Percentiles rank a stretch among this genome's conserved stretches.
Evolutionary conservation across 1,284 basidiomycete species (phyloP).

Genomic region (Apiotrichum siamense): DNA sequence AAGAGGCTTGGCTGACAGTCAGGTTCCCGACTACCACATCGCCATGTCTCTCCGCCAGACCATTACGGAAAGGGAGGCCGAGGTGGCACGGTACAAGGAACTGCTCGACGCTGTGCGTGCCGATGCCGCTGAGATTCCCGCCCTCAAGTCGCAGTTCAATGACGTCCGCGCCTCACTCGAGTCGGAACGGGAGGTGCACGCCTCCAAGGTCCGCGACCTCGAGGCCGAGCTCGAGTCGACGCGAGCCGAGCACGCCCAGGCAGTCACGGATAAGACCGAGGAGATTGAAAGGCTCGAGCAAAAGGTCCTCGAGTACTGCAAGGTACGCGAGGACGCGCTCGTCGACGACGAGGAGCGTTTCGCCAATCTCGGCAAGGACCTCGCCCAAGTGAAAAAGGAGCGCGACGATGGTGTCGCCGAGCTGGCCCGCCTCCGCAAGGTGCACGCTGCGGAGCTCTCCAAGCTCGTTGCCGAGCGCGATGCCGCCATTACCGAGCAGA

Average conservation of each 20-base stretch:
- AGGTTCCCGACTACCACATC: neutral
- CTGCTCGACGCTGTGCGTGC: constrained; percentile 3
- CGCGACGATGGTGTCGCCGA: constrained; percentile 2
- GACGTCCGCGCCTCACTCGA: constrained; percentile 17
- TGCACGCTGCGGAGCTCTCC: neutral
- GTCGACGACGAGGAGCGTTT: constrained; percentile 1
- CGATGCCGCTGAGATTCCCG: constrained; percentile 10
- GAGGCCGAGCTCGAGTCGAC: constrained; percentile 29
- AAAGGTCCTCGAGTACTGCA: constrained; percentile 24
- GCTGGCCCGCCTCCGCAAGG: constrained; percentile 4
- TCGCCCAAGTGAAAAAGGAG: constrained; percentile 2
- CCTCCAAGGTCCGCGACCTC: constrained; percentile 19
- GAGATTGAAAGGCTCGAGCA: constrained; percentile 35
- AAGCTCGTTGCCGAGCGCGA: neutral
- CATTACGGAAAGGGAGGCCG: constrained; percentile 28
- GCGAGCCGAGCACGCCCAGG: constrained; percentile 24
- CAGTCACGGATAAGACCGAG: constrained; percentile 22
- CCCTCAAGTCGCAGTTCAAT: constrained; percentile 9
- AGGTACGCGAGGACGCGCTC: neutral
- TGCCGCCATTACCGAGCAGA: neutral
- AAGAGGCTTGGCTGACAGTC: neutral
- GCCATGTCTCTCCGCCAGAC: constrained; percentile 22
- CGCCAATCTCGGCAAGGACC: constrained; percentile 5
- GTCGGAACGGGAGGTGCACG: constrained; percentile 9
- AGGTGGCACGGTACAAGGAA: constrained; percentile 18